Evolutionary conservation across 306 rosid species (phyloP), one percentile per base, ranked within the genome.

Genomic region (Canavalia ensiformis): DNA sequence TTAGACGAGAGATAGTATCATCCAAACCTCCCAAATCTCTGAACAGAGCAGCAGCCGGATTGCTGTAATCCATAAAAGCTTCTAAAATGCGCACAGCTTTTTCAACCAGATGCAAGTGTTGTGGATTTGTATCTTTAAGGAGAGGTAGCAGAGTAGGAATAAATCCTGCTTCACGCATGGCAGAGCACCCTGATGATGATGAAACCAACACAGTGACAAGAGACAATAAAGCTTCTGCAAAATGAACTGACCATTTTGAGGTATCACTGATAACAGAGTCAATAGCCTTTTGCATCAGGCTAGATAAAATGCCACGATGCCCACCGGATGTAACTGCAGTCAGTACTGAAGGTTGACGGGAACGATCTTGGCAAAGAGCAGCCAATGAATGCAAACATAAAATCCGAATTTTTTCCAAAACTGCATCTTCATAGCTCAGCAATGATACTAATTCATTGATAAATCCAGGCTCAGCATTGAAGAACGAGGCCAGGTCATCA

Each of bases 21-120:
- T 96, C 99, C 84, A 96, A 90, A 72, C 99, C 99, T 52, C 99
- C 99, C 92, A 96, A 92, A 78, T 96, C 99, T 82, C 98, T 92
- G 83, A 96, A 96, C 83, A 96, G 82, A 3, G 97, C 95, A 46
- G 94, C 97, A 56, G 99, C 99, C 10, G 97, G 97, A 88, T 94
- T 96, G 77, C 99, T 96, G 82, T 90, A 96, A 81, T 96, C 99
- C 98, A 96, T 93, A 86, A 93, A 94, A 72, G 95, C 97, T 84
- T 96, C 98, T 82, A 96, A 91, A 83, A 94, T 96, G 68, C 92
- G 97, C 81, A 94, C 98, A 86, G 97, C 92, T 76, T 92, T 85
- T 75, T 95, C 92, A 84, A 96, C 97, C 88, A 96, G 86, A 94
- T 93, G 97, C 89, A 96, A 86, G 86, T 96, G 99, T 33, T 87